Evolutionary conservation across 306 rosid species (phyloP), one percentile per base, ranked within the genome.

Genomic region (Vachellia pachyceras): DNA sequence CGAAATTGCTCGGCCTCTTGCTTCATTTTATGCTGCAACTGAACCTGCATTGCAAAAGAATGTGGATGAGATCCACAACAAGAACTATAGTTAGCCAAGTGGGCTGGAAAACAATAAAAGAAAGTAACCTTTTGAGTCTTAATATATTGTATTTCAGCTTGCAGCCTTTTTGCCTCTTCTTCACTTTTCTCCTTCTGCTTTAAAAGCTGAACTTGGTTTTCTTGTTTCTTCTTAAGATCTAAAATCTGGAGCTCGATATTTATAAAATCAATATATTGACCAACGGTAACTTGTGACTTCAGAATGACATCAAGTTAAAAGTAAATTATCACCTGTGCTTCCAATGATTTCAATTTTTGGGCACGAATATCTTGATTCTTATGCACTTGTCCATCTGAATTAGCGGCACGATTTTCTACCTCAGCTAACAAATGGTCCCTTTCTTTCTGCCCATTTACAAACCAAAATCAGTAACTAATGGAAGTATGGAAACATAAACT

Each of bases 1-100:
- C 97, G 89, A 86, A 90, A 92, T 80, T 92, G 90, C 63, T 92
- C 97, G n/a, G 97, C 87, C 85, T 87, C 95, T 84, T 89, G 97
- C 84, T 90, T 92, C 78, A 92, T 92, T 83, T 85, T 92, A 79
- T 92, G 93, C 77, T 88, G 97, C 86, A 92, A 82, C 77, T 92
- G 93, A 86, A 92, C 97, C 97, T 92, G 86, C 50, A 82, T 60
- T 42, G 25, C 76, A 75, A 55, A 69, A n/a, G 10, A 67, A 42
- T 57, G 70, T 42, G 45, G 77, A 77, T 66, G 18, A 82, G 77
- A 81, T 64, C 52, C 22, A 42, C 66, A 73, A 71, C 36, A 23
- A 17, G 11, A 87, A 37, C 25, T 10, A 14, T 7, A 63, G 75
- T 39, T 78, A 77, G 72, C 76, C 65, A 41, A 29, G 72, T 20